phyloP scores from a whole-genome alignment of 163 green algal genomes.

The Chlamydomonas reinhardtii region DNA sequence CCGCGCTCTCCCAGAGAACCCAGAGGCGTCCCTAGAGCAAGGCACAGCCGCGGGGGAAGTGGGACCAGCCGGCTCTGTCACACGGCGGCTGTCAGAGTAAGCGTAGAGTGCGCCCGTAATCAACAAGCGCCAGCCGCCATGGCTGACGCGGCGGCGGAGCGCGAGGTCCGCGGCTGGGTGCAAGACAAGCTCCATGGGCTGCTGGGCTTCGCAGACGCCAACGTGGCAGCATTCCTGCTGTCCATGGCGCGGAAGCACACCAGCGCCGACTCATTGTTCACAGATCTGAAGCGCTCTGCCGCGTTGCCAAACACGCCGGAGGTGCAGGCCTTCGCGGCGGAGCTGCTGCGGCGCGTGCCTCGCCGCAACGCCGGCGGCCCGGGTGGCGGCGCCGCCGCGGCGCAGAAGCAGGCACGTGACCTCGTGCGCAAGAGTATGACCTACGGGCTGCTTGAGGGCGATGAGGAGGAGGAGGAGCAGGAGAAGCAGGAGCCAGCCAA shows the following conservation, averaged over 20 bases:
- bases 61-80: too few relatives aligned
- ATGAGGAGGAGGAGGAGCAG: constrained; percentile 57
- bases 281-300: constrained; percentile 47
- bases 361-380: not conserved
- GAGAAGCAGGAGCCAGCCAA: not conserved
- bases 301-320: constrained; percentile 18
- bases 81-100: too few relatives aligned
- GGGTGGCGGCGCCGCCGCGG: not conserved
- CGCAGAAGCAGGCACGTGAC: constrained; percentile 38
- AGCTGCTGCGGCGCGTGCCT: constrained; percentile 59
- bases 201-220: constrained; percentile 70
- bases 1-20: too few relatives aligned
- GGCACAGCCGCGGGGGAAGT: too few relatives aligned
- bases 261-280: constrained; percentile 44
- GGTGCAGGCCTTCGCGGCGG: constrained; percentile 53
- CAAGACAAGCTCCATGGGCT: constrained; percentile 65
- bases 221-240: constrained; percentile 65
- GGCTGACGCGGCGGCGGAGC: constrained; percentile 28
- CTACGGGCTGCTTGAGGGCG: constrained; percentile 60
- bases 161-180: constrained; percentile 68
- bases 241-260: constrained; percentile 62
- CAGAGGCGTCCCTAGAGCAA: too few relatives aligned
- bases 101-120: too few relatives aligned
- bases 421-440: constrained; percentile 45
- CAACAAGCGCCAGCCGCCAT: not conserved